Percentiles rank a stretch among this genome's conserved stretches.
Evolutionary conservation across 108 stramenopile genomes (phyloP).

Genomic region (Cyclostephanos invisitatus): DNA sequence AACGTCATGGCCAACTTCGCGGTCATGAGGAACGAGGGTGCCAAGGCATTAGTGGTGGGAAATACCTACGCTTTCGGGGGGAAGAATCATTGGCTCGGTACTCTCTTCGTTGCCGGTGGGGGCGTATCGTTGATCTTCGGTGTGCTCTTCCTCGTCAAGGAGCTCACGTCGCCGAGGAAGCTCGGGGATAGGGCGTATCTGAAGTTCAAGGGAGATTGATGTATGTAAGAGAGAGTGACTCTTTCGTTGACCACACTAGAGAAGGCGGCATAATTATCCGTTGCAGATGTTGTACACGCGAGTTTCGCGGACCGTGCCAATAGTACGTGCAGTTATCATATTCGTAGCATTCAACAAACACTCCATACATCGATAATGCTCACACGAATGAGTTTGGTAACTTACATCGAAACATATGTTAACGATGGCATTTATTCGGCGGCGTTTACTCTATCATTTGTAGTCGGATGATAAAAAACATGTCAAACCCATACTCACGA

Average conservation of each 20-base stretch:
- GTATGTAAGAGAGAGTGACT: too few species aligned
- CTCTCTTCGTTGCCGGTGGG: slow-evolving; percentile 84
- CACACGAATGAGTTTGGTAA: background rate
- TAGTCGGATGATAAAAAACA: background rate
- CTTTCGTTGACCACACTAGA: background rate
- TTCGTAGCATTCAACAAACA: background rate
- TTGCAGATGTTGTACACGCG: background rate
- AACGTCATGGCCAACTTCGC: slow-evolving; percentile 85
- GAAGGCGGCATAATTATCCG: background rate
- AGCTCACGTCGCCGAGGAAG: slow-evolving; percentile 76
- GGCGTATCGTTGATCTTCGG: slow-evolving; percentile 72
- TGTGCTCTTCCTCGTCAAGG: slow-evolving; percentile 84
- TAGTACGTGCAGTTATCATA: background rate
- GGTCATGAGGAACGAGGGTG: slow-evolving; percentile 82
- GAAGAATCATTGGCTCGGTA: slow-evolving; percentile 86
- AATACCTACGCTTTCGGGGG: slow-evolving; percentile 89
- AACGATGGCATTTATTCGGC: background rate
- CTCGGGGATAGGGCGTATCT: slow-evolving; percentile 91
- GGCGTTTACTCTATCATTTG: background rate
- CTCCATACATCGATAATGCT: background rate
- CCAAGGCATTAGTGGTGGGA: slow-evolving; percentile 85
- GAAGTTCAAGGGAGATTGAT: slow-evolving; percentile 83
- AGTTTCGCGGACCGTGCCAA: background rate
- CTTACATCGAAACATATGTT: background rate
- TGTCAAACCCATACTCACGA: background rate